Conservation (phyloP, 2,329 filamentous ascomycete genomes). For the Fusarium burgessii region DNA sequence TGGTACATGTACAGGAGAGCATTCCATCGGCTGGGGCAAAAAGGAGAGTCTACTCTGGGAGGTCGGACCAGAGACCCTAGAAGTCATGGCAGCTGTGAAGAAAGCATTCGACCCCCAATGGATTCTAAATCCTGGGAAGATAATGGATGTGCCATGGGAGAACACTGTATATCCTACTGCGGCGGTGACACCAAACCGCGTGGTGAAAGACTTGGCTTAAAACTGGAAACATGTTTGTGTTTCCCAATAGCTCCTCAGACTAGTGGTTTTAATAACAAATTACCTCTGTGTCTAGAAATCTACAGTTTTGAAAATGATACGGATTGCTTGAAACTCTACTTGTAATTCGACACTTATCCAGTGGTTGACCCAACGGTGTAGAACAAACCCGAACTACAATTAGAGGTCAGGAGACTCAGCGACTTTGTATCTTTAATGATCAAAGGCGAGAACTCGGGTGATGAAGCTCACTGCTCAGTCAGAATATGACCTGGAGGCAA, state of each 20-base stretch:
- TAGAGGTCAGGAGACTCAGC: not conserved
- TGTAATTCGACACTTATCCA: not conserved
- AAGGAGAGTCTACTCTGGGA: constrained; percentile 84
- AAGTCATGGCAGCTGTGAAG: constrained; percentile 88
- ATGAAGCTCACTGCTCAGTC: not conserved
- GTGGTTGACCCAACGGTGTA: not conserved
- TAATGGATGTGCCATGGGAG: constrained; percentile 75
- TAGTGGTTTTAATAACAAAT: not conserved
- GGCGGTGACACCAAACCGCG: constrained; percentile 43
- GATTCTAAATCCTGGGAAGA: constrained; percentile 94
- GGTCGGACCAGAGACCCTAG: constrained; percentile 82
- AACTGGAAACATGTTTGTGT: not conserved
- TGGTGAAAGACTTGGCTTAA: constrained; percentile 20
- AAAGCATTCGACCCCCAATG: constrained; percentile 84
- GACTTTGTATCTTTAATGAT: not conserved
- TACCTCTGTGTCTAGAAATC: not conserved
- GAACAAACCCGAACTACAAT: not conserved
- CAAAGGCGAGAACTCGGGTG: not conserved
- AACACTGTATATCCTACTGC: constrained; percentile 38
- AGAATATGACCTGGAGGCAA: not conserved
- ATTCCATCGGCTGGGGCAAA: constrained; percentile 87
- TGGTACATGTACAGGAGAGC: constrained; percentile 90
- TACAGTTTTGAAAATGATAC: not conserved
- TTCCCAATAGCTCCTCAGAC: not conserved
- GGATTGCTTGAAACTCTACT: not conserved